These are phyloP conservation scores for Powellomyces hirtus DNA, from an alignment of 192 early-diverging fungal genomes.

Conservation along the genomic window DNA sequence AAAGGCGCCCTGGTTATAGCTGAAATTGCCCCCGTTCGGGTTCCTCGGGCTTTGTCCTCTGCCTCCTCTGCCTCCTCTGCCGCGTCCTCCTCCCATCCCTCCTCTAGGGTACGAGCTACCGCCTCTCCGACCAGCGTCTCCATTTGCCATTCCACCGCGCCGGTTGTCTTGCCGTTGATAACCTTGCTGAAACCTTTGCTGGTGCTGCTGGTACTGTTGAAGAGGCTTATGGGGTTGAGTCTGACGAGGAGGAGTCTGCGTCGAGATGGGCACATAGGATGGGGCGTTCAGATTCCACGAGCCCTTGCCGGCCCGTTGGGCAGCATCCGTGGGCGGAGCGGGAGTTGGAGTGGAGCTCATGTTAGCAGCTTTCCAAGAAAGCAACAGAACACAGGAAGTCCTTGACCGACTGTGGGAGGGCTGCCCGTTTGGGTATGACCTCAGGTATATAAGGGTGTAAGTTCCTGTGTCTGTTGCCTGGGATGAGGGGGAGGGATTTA, in stretches of 20 bases:
- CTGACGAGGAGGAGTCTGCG: neutral
- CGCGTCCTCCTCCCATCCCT: neutral
- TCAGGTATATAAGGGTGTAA: no score
- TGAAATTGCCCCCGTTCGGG: neutral
- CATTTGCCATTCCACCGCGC: neutral
- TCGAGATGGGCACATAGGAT: conserved; percentile 7
- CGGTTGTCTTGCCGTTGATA: neutral
- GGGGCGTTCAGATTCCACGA: conserved; percentile 20
- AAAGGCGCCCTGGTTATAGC: neutral
- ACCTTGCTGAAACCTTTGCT: neutral
- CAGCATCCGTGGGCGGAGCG: no score
- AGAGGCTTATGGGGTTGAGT: neutral
- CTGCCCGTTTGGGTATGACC: no score
- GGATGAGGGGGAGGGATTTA: no score
- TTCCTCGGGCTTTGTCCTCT: neutral
- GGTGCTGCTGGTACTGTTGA: neutral
- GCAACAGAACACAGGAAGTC: no score
- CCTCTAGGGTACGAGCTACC: neutral
- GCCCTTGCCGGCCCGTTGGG: no score
- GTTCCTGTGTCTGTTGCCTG: no score
- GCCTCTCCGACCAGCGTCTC: neutral
- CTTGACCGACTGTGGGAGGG: no score
- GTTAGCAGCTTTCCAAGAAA: no score
- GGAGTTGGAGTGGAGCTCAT: no score
- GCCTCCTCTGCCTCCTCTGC: neutral